phyloP scores from a whole-genome alignment of 768 basidiomycete genomes.

The Pleurotus eryngii region DNA sequence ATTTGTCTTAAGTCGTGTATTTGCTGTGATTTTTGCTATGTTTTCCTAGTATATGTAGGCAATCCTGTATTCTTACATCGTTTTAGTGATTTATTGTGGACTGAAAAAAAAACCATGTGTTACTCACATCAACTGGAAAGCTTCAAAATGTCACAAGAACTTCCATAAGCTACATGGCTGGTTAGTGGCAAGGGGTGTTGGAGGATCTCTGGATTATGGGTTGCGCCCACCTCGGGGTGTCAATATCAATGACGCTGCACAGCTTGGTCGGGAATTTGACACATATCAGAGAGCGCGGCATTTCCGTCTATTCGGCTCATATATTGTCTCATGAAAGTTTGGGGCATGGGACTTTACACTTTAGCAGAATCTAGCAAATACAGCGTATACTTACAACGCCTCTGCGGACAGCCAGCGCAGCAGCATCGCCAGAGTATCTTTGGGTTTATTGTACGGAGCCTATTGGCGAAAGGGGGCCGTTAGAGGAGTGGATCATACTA shows the following conservation, averaged over 20 bases:
- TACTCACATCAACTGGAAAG: no score
- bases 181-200: not conserved
- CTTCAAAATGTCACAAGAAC: no score
- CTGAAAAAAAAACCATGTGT: no score
- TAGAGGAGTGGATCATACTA: not conserved
- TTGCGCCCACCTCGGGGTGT: not conserved
- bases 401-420: constrained; percentile 46
- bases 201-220: not conserved
- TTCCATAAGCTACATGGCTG: not conserved
- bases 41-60: not conserved
- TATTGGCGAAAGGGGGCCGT: constrained; percentile 17
- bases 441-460: constrained; percentile 62
- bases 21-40: not conserved
- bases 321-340: no score
- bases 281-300: no score
- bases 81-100: no score
- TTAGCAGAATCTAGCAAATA: no score
- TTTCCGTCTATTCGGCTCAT: no score
- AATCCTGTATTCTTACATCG: no score
- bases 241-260: not conserved
- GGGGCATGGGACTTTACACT: no score
- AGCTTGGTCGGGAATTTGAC: not conserved
- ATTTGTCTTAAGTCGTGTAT: not conserved
- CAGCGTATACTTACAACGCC: constrained; percentile 9
- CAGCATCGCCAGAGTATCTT: constrained; percentile 51